Percentiles rank a stretch among this genome's conserved stretches.
Evolutionary conservation across 2,329 filamentous ascomycete species (phyloP).

Genomic region (Metarhizium brunneum): DNA sequence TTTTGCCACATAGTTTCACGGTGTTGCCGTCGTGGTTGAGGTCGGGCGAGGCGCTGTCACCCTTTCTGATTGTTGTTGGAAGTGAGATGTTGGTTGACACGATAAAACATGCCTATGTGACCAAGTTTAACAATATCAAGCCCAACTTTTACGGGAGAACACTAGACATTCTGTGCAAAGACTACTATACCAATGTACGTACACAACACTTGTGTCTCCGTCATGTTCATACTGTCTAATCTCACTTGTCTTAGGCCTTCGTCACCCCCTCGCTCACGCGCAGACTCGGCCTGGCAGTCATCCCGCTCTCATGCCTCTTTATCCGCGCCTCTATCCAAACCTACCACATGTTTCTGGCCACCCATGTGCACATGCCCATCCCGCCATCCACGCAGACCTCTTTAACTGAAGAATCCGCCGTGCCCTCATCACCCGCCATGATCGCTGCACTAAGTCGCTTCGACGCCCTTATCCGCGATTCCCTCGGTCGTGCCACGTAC

Average conservation of each 20-base stretch:
- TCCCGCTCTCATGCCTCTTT: constrained; percentile 89
- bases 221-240: background rate
- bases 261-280: constrained; percentile 82
- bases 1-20: constrained; percentile 84
- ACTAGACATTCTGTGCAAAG: constrained; percentile 88
- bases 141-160: constrained; percentile 83
- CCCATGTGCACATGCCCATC: constrained; percentile 68
- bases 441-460: constrained; percentile 71
- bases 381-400: constrained; percentile 56
- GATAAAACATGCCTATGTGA: constrained; percentile 96
- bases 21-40: constrained; percentile 70
- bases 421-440: constrained; percentile 61
- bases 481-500: constrained; percentile 66
- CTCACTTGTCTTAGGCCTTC: constrained; percentile 55
- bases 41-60: constrained; percentile 80
- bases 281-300: constrained; percentile 79
- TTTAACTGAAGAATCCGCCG: constrained; percentile 52
- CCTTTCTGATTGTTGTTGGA: constrained; percentile 86
- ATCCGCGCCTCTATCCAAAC: constrained; percentile 91
- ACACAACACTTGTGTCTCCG: background rate
- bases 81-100: constrained; percentile 96
- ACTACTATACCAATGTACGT: constrained; percentile 88
- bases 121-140: constrained; percentile 96
- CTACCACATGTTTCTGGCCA: constrained; percentile 95
- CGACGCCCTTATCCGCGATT: constrained; percentile 65